These are phyloP conservation scores for Aspergillus saccharolyticus DNA, from an alignment of 495 filamentous ascomycete genomes.

Conservation along the genomic window DNA sequence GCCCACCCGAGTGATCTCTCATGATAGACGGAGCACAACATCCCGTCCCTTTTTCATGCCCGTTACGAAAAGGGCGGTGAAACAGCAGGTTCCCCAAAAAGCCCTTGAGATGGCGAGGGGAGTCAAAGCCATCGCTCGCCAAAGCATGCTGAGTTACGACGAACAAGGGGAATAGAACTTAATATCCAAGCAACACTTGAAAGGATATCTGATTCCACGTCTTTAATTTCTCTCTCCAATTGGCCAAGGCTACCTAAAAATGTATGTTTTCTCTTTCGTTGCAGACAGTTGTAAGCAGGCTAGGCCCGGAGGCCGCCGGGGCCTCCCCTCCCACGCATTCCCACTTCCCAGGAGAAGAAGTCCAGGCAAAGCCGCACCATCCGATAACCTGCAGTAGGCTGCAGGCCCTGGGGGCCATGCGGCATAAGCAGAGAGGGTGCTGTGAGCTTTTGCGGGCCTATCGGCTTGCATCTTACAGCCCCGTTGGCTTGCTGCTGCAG, in stretches of 20 bases:
- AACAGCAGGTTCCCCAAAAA: background rate
- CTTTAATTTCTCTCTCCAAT: slow-evolving; percentile 4
- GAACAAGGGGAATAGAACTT: background rate
- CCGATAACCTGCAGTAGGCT: slow-evolving; percentile 3
- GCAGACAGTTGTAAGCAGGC: background rate
- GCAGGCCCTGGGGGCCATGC: background rate
- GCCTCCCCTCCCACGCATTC: background rate
- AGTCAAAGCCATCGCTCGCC: no score
- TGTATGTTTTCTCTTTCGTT: background rate
- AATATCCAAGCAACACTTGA: background rate
- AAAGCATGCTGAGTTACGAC: background rate
- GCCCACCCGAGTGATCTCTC: background rate
- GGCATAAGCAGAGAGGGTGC: background rate
- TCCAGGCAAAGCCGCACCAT: background rate
- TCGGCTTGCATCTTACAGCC: background rate
- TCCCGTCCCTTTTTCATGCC: background rate
- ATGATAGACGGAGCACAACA: background rate
- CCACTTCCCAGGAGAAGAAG: background rate
- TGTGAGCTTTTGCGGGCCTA: slow-evolving; percentile 11
- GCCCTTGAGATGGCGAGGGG: background rate
- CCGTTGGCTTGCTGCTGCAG: slow-evolving; percentile 5
- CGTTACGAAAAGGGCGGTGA: slow-evolving; percentile 9
- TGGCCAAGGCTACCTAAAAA: slow-evolving; percentile 1
- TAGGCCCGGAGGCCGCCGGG: background rate
- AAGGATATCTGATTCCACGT: background rate